Conservation (phyloP, 2,329 filamentous ascomycete species). For the Macrophomina tecta region DNA sequence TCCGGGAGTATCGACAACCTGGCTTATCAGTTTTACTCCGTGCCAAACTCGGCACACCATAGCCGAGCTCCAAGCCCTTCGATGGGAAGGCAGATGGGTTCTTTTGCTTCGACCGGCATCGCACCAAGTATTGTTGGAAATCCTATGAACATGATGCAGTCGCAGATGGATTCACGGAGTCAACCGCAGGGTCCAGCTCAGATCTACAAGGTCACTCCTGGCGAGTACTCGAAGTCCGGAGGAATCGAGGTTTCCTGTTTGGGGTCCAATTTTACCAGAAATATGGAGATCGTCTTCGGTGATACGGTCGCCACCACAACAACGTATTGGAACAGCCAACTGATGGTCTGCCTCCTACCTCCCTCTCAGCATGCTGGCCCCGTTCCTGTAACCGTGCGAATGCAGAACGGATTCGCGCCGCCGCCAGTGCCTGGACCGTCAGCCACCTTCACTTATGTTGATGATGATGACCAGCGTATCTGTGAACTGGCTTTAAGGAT, state of each 20-base stretch:
- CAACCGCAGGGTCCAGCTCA: conserved; percentile 34
- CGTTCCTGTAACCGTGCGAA: conserved; percentile 74
- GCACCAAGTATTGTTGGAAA: conserved; percentile 7
- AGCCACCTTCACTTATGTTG: conserved; percentile 70
- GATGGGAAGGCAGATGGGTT: conserved; percentile 32
- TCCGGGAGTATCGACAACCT: conserved; percentile 71
- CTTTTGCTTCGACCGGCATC: neutral
- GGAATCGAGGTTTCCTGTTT: conserved; percentile 88
- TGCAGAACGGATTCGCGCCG: conserved; percentile 50
- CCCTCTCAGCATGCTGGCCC: conserved; percentile 70
- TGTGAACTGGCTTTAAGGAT: conserved; percentile 65
- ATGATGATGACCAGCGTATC: conserved; percentile 72
- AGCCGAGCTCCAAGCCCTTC: conserved; percentile 80
- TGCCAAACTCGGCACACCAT: conserved; percentile 72
- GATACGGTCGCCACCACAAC: conserved; percentile 72
- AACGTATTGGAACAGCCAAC: conserved; percentile 79
- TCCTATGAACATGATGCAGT: conserved; percentile 10
- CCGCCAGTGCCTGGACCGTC: conserved; percentile 44
- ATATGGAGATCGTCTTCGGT: conserved; percentile 85
- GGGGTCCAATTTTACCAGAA: conserved; percentile 79
- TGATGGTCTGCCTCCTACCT: conserved; percentile 79
- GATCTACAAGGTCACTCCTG: conserved; percentile 83
- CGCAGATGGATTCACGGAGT: conserved; percentile 13
- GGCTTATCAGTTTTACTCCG: conserved; percentile 67
- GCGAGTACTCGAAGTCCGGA: conserved; percentile 79